Conservation (phyloP, 2,329 filamentous ascomycete genomes). For the Epichloe aotearoae region DNA sequence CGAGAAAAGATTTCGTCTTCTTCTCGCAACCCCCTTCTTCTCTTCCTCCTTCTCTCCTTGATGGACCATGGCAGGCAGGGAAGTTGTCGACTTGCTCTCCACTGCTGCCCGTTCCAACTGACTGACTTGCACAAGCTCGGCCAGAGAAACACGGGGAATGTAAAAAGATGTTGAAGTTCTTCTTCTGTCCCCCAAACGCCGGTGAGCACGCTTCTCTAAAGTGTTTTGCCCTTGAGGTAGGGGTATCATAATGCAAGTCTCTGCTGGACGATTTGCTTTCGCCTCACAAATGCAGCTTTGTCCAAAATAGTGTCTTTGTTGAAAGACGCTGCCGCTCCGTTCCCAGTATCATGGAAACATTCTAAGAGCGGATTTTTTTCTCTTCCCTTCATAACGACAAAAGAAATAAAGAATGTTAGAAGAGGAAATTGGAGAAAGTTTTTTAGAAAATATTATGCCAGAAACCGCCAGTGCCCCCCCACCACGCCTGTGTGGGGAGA, state of each 20-base stretch:
- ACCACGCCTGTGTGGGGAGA: constrained; percentile 19
- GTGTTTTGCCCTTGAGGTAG: constrained; percentile 21
- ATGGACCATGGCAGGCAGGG: neutral
- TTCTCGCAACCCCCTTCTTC: neutral
- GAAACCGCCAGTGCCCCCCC: constrained; percentile 21
- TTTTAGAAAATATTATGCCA: constrained; percentile 16
- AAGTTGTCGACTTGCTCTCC: neutral
- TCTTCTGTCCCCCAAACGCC: constrained; percentile 31
- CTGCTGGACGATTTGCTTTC: constrained; percentile 17
- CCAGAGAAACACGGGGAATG: constrained; percentile 26
- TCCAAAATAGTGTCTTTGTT: constrained; percentile 28
- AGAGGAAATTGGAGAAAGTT: constrained; percentile 1
- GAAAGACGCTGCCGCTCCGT: constrained; percentile 30
- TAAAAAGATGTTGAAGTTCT: constrained; percentile 36
- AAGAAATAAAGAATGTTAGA: constrained; percentile 7
- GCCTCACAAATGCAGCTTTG: constrained; percentile 26
- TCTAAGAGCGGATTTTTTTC: neutral
- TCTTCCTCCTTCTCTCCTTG: neutral
- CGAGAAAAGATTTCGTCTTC: neutral
- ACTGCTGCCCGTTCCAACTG: constrained; percentile 8
- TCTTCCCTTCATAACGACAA: constrained; percentile 9
- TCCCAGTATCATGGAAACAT: constrained; percentile 23
- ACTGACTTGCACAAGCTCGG: constrained; percentile 24
- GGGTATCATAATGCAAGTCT: constrained; percentile 27
- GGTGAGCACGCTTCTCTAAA: constrained; percentile 19